Percentiles rank a stretch among this genome's conserved stretches.
These are phyloP conservation scores for Chlorella ohadii DNA, from an alignment of 139 green algal species.

Conservation along the genomic window DNA sequence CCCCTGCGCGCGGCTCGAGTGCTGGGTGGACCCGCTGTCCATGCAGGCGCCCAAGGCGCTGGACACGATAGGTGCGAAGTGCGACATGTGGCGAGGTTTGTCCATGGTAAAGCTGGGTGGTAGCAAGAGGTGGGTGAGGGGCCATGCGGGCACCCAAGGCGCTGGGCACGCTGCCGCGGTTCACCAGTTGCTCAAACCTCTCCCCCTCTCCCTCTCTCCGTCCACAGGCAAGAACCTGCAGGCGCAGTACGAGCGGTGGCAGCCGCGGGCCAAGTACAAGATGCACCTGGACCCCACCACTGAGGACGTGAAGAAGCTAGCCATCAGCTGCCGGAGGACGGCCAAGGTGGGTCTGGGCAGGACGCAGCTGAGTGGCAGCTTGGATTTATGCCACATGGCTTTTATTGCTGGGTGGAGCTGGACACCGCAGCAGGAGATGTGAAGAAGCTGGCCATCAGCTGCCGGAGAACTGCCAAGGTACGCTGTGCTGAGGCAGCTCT, in stretches of 20 bases:
- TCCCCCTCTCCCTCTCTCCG: no score
- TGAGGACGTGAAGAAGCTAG: slow-evolving; percentile 98
- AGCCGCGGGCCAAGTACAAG: slow-evolving; percentile 97
- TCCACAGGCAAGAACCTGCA: slow-evolving; percentile 96
- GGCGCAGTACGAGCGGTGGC: slow-evolving; percentile 99
- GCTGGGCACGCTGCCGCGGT: no score
- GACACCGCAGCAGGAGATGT: slow-evolving; percentile 98
- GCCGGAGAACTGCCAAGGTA: slow-evolving; percentile 88
- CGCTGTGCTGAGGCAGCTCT: no score
- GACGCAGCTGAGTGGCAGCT: no score
- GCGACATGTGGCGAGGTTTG: no score
- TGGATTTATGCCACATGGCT: no score
- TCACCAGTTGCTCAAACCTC: no score
- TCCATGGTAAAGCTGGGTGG: no score
- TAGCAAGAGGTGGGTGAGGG: no score
- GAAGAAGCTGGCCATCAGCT: slow-evolving; percentile 93
- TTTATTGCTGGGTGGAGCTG: no score
- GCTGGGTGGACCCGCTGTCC: slow-evolving; percentile 94
- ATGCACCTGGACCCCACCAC: slow-evolving; percentile 96
- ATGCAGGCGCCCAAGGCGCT: slow-evolving; percentile 95
- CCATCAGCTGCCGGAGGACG: slow-evolving; percentile 76
- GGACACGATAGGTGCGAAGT: slow-evolving; percentile 91
- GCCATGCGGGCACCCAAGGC: no score
- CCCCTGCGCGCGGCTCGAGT: slow-evolving; percentile 95
- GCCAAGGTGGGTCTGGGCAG: slow-evolving; percentile 90